Evolutionary conservation across 768 basidiomycete genomes (phyloP), one percentile per base, ranked within the genome.

Genomic region (Hirschioporus abietinus): DNA sequence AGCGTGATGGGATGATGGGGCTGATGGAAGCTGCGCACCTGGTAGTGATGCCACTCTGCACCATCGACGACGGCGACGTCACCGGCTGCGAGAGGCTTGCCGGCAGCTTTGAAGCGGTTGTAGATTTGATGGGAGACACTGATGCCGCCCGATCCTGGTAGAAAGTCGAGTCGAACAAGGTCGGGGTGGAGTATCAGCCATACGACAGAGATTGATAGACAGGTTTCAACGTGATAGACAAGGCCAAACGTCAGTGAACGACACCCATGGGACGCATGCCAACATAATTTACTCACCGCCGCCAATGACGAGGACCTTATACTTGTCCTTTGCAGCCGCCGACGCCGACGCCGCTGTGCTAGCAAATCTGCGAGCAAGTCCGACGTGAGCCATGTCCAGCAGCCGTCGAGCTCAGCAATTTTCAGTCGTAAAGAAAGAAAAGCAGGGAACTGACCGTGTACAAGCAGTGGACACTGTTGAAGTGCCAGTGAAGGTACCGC

Each of bases 31-130:
- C 30, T 30, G 30, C 77, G 63, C 70, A 89, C 89, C 79, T 92
- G 89, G 78, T 96, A 98, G 76, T 93, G 86, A 77, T 98, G 96
- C 63, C 85, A 84, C 67, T 90, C 82, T 25, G 92, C 86, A 20
- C 84, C 85, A 73, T 99, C 96, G 35, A 97, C 77, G 65, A 99
- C 89, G 7, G 87, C 92, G 60, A 99, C 87, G 74, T 98, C 96
- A 25, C 88, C 91, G 23, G 81, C 76, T 58, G 82, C 85, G 42
- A 97, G 75, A 30, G 84, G 76, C 69, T 89, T 88, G 9, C 88
- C 90, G 59, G 89, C 87, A 15, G 82, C 79, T 69, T 83, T 82
- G 75, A 97, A 95, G 34, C 88, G 83, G 71, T 93, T 80, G 75
- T 89, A 92, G 60, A 99, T 86, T 78, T 98, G 95, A 70, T 92